Evolutionary conservation across 768 basidiomycete genomes (phyloP).

Genomic region (Russula compacta): DNA sequence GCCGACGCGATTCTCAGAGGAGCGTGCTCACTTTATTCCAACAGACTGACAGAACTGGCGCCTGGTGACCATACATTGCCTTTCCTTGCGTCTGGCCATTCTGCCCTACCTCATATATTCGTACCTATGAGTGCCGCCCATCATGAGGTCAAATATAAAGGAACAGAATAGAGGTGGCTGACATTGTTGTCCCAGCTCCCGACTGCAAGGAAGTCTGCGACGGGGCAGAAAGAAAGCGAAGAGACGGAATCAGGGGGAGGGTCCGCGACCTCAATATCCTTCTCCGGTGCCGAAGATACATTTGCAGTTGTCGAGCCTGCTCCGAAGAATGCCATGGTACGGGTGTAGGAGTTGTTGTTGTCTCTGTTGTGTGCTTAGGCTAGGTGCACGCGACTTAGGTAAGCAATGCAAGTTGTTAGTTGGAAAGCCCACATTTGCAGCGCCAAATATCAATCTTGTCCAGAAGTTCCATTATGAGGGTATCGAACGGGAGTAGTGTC

Average conservation of each 20-base stretch:
- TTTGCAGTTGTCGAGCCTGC: conserved; percentile 29
- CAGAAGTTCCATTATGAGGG: background rate
- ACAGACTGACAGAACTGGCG: conserved; percentile 76
- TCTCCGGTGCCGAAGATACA: conserved; percentile 38
- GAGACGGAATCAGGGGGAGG: conserved; percentile 86
- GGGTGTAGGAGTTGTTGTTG: background rate
- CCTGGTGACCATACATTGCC: conserved; percentile 86
- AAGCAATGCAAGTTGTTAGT: background rate
- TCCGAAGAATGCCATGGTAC: conserved; percentile 37
- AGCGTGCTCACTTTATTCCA: conserved; percentile 73
- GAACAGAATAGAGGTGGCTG: conserved; percentile 20
- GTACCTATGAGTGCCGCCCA: conserved; percentile 43
- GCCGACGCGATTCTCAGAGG: background rate
- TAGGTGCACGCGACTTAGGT: conserved; percentile 21
- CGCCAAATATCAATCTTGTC: background rate
- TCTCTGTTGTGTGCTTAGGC: background rate
- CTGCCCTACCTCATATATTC: conserved; percentile 82
- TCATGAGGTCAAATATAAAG: background rate
- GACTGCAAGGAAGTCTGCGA: conserved; percentile 84
- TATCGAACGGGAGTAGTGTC: background rate
- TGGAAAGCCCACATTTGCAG: background rate
- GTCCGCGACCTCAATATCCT: conserved; percentile 74
- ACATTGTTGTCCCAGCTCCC: conserved; percentile 94
- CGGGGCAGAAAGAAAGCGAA: conserved; percentile 72
- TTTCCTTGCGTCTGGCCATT: conserved; percentile 78